Conservation (phyloP, 129 eudicot species). For the Escallonia rubra region DNA sequence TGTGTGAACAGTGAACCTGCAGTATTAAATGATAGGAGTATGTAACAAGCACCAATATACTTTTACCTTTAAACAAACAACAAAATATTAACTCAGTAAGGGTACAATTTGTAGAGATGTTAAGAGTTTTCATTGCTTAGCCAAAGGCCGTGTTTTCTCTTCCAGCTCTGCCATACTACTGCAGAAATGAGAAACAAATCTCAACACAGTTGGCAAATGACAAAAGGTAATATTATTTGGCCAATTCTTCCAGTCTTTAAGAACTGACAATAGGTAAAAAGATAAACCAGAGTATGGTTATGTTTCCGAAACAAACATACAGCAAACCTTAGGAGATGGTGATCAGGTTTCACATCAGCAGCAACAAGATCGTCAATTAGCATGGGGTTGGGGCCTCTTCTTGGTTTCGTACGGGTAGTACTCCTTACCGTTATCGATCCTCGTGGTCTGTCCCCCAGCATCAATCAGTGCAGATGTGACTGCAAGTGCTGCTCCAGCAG, state of each 20-base stretch:
- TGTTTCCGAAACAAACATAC: conserved; percentile 25
- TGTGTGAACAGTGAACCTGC: no score
- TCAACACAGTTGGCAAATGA: neutral
- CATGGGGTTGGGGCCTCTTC: conserved; percentile 62
- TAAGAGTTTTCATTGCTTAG: neutral
- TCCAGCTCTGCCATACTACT: neutral
- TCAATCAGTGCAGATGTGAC: conserved; percentile 70
- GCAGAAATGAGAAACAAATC: neutral
- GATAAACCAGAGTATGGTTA: neutral
- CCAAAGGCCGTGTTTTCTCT: neutral
- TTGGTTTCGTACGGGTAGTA: conserved; percentile 88
- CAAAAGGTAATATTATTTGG: conserved; percentile 4
- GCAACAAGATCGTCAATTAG: conserved; percentile 20
- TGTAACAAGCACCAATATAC: no score
- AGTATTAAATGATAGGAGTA: no score
- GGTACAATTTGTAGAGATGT: no score
- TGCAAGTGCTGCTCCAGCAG: conserved; percentile 96
- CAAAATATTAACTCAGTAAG: no score
- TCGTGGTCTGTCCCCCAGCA: conserved; percentile 79
- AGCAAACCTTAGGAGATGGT: conserved; percentile 13
- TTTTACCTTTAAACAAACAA: no score
- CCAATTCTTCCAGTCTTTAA: neutral
- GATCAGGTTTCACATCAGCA: conserved; percentile 7
- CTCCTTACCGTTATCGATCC: conserved; percentile 80
- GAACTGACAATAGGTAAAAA: neutral